Evolutionary conservation across 495 filamentous ascomycete species (phyloP).

Genomic region (Penicillium waksmanii): DNA sequence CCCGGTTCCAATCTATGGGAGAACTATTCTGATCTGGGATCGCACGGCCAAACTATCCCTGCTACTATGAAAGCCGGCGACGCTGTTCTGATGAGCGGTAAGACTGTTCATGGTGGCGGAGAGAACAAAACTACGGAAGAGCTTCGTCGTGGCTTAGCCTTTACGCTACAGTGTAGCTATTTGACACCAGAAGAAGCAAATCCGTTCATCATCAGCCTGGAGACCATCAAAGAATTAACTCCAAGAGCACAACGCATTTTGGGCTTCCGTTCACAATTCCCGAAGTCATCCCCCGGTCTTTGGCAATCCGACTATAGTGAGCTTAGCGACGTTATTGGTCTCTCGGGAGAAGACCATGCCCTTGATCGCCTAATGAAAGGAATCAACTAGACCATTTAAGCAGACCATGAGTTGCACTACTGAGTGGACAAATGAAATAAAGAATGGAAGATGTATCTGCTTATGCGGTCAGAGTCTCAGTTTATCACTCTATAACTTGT

Average conservation of each 20-base stretch:
- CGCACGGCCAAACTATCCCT: constrained; percentile 1
- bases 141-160: constrained; percentile 4
- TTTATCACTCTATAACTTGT: not conserved
- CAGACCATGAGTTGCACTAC: not conserved
- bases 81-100: constrained; percentile 1
- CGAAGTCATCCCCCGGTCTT: constrained; percentile 5
- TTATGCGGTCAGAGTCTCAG: not conserved
- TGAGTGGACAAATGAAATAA: not conserved
- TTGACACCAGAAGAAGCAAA: constrained; percentile 4
- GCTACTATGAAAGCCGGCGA: constrained; percentile 8
- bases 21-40: constrained; percentile 3
- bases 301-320: constrained; percentile 7
- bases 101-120: constrained; percentile 7
- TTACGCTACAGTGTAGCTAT: not conserved
- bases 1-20: constrained; percentile 44
- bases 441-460: not conserved
- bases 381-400: not conserved
- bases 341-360: not conserved
- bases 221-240: constrained; percentile 1
- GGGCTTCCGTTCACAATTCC: constrained; percentile 17
- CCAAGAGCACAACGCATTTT: constrained; percentile 15
- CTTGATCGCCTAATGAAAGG: not conserved
- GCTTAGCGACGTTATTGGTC: constrained; percentile 3
- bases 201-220: constrained; percentile 2
- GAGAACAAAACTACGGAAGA: not conserved